Conservation (phyloP, 2,329 filamentous ascomycete species). For the Alternaria arborescens region DNA sequence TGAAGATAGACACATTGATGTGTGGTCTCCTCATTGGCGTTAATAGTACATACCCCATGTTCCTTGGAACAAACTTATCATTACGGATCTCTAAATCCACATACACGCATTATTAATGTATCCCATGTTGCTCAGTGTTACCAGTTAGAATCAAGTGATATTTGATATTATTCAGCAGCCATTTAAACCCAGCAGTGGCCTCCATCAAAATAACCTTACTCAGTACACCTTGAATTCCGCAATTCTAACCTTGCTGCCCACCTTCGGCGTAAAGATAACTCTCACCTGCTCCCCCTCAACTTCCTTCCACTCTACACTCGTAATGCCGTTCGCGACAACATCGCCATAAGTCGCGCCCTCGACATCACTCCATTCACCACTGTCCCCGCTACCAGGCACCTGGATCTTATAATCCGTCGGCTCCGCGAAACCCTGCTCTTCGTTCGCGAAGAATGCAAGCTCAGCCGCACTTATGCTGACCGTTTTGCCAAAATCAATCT, state of each 20-base stretch:
- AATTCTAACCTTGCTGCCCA: constrained; percentile 45
- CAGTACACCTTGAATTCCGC: constrained; percentile 53
- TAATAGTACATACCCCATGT: not conserved
- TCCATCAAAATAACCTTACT: not conserved
- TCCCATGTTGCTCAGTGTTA: not conserved
- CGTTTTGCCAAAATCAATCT: constrained; percentile 48
- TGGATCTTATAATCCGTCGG: constrained; percentile 45
- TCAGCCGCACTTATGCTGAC: constrained; percentile 45
- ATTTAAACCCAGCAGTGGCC: not conserved
- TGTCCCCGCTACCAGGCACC: constrained; percentile 21
- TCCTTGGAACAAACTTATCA: not conserved
- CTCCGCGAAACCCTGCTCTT: constrained; percentile 37
- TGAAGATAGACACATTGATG: not conserved
- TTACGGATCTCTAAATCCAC: not conserved
- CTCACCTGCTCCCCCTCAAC: constrained; percentile 39
- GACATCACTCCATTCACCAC: constrained; percentile 41
- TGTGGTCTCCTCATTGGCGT: not conserved
- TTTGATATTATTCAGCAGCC: not conserved
- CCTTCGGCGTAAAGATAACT: constrained; percentile 45
- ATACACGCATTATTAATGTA: not conserved
- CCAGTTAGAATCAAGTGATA: not conserved
- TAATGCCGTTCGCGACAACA: constrained; percentile 51
- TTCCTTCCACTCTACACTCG: constrained; percentile 41
- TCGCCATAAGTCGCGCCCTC: constrained; percentile 27
- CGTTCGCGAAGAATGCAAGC: constrained; percentile 49